These are phyloP conservation scores for Schizophyllum commune DNA, from an alignment of 1,284 basidiomycete genomes.

Conservation along the genomic window DNA sequence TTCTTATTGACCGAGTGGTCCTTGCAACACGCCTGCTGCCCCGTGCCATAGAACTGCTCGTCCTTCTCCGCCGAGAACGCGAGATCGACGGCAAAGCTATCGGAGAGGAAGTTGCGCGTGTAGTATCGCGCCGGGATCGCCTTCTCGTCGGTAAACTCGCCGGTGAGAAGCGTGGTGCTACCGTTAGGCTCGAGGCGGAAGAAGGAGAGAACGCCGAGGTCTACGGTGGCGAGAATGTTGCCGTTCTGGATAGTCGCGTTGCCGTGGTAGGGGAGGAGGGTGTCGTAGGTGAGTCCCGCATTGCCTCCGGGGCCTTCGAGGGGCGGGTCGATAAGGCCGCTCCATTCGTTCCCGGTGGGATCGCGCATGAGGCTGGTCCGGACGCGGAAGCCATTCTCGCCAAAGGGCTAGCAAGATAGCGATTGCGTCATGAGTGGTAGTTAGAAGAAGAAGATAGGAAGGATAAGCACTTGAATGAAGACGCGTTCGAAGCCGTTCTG, in stretches of 20 bases:
- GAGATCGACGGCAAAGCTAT: constrained; percentile 29
- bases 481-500: constrained; percentile 33
- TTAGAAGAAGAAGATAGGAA: too few relatives aligned
- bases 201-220: constrained; percentile 26
- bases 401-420: constrained; percentile 24
- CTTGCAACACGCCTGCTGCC: constrained; percentile 34
- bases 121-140: constrained; percentile 27
- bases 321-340: constrained; percentile 31
- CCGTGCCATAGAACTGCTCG: constrained; percentile 31
- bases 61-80: constrained; percentile 27
- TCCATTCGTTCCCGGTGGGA: constrained; percentile 29
- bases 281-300: constrained; percentile 25
- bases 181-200: constrained; percentile 26
- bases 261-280: constrained; percentile 24
- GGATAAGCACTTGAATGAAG: constrained; percentile 25
- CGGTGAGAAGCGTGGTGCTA: constrained; percentile 23
- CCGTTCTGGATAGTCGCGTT: constrained; percentile 29
- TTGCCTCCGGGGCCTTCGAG: constrained; percentile 30
- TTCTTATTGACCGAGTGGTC: constrained; percentile 36
- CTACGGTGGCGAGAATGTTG: constrained; percentile 24
- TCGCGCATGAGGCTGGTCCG: constrained; percentile 31
- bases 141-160: constrained; percentile 31
- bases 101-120: constrained; percentile 26
- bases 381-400: constrained; percentile 30
- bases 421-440: not conserved